Percentiles rank a stretch among this genome's conserved stretches.
Conservation (phyloP, 768 basidiomycete genomes). For the Daedalea quercina region DNA sequence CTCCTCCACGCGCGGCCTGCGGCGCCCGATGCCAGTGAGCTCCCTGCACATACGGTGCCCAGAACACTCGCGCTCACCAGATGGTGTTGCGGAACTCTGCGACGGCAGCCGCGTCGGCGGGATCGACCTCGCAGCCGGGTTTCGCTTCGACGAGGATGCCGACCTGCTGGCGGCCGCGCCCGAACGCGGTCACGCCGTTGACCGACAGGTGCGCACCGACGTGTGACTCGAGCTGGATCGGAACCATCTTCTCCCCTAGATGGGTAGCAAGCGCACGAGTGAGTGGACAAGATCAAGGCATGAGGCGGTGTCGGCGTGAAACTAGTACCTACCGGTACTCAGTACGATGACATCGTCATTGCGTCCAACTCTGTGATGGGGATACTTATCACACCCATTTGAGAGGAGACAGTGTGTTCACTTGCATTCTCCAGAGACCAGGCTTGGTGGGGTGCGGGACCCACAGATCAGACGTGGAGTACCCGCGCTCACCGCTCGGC, state of each 20-base stretch:
- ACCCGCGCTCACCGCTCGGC: slow-evolving; percentile 9
- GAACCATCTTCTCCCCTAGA: slow-evolving; percentile 27
- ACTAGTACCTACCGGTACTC: slow-evolving; percentile 3
- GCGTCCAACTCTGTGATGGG: slow-evolving; percentile 22
- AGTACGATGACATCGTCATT: slow-evolving; percentile 38
- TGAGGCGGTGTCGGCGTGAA: background rate
- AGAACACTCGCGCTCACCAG: slow-evolving; percentile 19
- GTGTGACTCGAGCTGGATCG: slow-evolving; percentile 17
- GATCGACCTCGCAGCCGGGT: slow-evolving; percentile 20
- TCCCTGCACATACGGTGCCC: no score
- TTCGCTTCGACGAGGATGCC: slow-evolving; percentile 34
- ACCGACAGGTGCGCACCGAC: slow-evolving; percentile 26
- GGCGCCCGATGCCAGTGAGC: background rate
- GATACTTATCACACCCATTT: slow-evolving; percentile 18
- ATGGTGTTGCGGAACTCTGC: slow-evolving; percentile 26
- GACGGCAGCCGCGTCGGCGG: slow-evolving; percentile 18
- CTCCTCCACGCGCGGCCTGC: slow-evolving; percentile 23
- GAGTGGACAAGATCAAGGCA: background rate
- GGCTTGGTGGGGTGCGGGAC: slow-evolving; percentile 13
- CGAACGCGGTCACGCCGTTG: slow-evolving; percentile 30
- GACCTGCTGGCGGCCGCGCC: slow-evolving; percentile 29
- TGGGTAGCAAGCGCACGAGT: background rate
- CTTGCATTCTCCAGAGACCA: slow-evolving; percentile 23
- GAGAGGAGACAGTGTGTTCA: background rate
- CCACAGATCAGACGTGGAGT: slow-evolving; percentile 15